These are phyloP conservation scores for Candida oleophila DNA, from an alignment of 805 yeast species.

Conservation along the genomic window DNA sequence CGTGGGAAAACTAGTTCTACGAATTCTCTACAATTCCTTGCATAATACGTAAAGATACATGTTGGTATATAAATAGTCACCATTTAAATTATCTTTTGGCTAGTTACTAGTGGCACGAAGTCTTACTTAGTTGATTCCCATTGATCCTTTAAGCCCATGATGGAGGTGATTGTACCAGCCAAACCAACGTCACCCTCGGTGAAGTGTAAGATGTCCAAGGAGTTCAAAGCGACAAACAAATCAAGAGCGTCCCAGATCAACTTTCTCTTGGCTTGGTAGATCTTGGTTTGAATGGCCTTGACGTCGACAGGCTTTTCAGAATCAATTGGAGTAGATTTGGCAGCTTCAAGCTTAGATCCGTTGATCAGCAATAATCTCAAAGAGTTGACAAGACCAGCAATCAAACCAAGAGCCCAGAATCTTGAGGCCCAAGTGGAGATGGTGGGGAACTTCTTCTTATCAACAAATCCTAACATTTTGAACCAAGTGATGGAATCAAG, in stretches of 20 bases:
- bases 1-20: not conserved
- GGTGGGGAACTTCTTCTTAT: constrained; percentile 43
- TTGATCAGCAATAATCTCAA: constrained; percentile 51
- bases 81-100: too few species aligned
- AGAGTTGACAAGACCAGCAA: constrained; percentile 61
- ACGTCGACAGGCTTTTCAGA: constrained; percentile 27
- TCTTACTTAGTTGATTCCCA: constrained; percentile 49
- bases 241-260: constrained; percentile 78
- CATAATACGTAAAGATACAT: constrained; percentile 1
- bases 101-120: too few species aligned
- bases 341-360: constrained; percentile 29
- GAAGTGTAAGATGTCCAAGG: constrained; percentile 55
- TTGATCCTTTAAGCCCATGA: constrained; percentile 71
- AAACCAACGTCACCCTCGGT: constrained; percentile 81
- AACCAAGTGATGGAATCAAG: constrained; percentile 65
- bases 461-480: constrained; percentile 56
- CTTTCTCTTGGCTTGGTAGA: constrained; percentile 54
- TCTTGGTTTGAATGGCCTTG: constrained; percentile 42
- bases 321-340: constrained; percentile 3
- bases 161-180: constrained; percentile 81
- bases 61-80: constrained; percentile 2
- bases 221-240: constrained; percentile 69
- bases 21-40: not conserved
- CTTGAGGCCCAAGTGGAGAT: constrained; percentile 60
- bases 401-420: constrained; percentile 76